Conservation (phyloP, 139 green algal genomes). For the Dunaliella primolecta region DNA sequence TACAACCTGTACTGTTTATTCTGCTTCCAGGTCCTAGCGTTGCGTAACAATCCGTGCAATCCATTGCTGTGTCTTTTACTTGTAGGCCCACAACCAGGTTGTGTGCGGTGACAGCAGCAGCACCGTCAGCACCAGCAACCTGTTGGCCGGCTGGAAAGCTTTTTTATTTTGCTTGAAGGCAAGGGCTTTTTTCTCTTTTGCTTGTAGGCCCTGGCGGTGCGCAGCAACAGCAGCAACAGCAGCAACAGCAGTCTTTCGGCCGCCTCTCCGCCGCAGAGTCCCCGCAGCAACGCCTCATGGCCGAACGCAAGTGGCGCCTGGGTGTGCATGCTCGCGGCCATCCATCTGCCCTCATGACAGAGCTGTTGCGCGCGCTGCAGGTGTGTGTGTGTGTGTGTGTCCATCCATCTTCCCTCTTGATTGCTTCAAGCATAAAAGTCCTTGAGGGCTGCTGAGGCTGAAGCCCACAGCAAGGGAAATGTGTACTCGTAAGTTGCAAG, state of each 20-base stretch:
- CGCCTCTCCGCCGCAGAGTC: not conserved
- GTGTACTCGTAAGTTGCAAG: not conserved
- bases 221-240: no score
- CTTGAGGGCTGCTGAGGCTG: not conserved
- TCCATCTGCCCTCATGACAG: slow-evolving; percentile 80
- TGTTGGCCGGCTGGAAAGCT: no score
- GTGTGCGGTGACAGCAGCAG: no score
- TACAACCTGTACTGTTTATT: no score
- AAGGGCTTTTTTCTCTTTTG: no score
- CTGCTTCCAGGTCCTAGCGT: no score
- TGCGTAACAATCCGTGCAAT: no score
- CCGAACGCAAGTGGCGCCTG: slow-evolving; percentile 86
- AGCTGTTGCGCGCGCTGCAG: slow-evolving; percentile 65
- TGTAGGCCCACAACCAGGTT: no score
- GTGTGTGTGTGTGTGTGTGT: slow-evolving; percentile 27
- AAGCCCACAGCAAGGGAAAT: not conserved
- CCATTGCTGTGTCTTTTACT: no score
- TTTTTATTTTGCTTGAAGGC: no score
- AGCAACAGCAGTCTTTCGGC: not conserved
- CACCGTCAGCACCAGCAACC: no score
- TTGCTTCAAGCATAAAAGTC: slow-evolving; percentile 41
- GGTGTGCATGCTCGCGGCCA: slow-evolving; percentile 68
- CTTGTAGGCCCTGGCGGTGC: not conserved
- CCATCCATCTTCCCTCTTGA: no score
- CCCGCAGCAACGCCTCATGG: slow-evolving; percentile 68